Evolutionary conservation across 192 early-diverging fungal species (phyloP), one percentile per base, ranked within the genome.

Genomic region (Backusella luteola): DNA sequence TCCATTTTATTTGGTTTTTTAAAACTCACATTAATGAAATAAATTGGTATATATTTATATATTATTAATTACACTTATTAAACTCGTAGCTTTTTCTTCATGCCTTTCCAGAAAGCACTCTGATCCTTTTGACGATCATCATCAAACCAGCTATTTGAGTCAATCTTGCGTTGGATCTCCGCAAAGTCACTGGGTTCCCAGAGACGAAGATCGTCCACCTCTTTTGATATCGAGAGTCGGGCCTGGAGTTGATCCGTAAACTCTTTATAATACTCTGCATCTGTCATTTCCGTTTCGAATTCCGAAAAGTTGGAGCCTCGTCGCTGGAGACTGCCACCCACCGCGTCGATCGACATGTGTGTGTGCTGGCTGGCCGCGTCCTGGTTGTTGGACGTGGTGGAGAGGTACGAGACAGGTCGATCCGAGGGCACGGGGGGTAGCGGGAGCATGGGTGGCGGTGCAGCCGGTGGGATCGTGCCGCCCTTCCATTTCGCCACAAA

Each of bases 1-100:
- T 49, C 6, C 38, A 39, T 44, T 49, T n/a, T 49, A 19, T 49
- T 49, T 49, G 32, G 32, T 32, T 32, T 32, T 32, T 26, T 49
- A 19, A 49, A 49, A 49, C 46, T 49, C 46, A 49, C 46, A 49
- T 32, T 32, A 32, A 32, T 32, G 32, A 32, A 32, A 32, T 49
- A 49, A 49, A 23, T 26, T 59, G 53, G 53, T 59, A 59, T 59
- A 59, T 21, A 2, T 53, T 9, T 17, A 19, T 19, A 56, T 21
- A 19, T 23, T 26, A 59, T 26, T 23, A 56, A 23, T 59, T 21
- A 21, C n/a, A 21, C 44, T 21, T 23, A 46, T 66, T 75, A 75
- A 17, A 49, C 59, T 66, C 74, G 38, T 19, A 75, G 68, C 74
- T 75, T 75, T 66, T 75, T 75, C 21, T 75, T 75, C 74, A 75